Conservation (phyloP, 179 eudicot genomes). For the Actinidia arguta region DNA sequence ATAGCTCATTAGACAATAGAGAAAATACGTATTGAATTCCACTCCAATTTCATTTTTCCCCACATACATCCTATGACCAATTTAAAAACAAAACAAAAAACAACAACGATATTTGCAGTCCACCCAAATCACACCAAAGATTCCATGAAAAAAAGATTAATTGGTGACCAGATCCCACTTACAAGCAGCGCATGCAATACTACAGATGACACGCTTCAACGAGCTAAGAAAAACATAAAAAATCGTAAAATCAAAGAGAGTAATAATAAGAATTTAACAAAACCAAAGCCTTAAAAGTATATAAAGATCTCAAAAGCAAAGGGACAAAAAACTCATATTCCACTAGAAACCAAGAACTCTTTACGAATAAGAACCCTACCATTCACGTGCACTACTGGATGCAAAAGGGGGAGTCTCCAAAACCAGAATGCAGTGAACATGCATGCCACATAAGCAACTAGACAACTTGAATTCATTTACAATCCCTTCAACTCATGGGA, state of each 20-base stretch:
- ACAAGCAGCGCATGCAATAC: neutral
- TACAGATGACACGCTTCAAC: neutral
- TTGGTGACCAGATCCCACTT: neutral
- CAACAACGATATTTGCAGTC: neutral
- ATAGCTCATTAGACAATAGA: neutral
- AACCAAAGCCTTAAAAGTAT: neutral
- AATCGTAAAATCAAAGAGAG: too few species aligned
- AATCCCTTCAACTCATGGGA: neutral
- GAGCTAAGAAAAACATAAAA: neutral
- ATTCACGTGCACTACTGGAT: conserved; percentile 5
- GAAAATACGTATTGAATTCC: neutral
- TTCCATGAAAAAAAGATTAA: neutral
- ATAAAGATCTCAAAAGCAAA: neutral
- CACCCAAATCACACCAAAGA: neutral
- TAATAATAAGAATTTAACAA: neutral
- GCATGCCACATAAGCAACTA: conserved; percentile 10
- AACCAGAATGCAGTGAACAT: neutral
- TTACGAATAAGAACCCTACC: neutral
- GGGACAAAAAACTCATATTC: neutral
- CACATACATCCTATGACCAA: neutral
- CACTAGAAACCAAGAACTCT: conserved; percentile 2
- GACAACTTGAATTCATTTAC: neutral
- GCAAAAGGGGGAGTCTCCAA: neutral
- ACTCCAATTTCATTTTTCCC: neutral
- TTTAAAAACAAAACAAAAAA: too few species aligned